Base-by-base conservation (phyloP, 176 grass and related monocot genomes). In the Carex scoparia region DNA sequence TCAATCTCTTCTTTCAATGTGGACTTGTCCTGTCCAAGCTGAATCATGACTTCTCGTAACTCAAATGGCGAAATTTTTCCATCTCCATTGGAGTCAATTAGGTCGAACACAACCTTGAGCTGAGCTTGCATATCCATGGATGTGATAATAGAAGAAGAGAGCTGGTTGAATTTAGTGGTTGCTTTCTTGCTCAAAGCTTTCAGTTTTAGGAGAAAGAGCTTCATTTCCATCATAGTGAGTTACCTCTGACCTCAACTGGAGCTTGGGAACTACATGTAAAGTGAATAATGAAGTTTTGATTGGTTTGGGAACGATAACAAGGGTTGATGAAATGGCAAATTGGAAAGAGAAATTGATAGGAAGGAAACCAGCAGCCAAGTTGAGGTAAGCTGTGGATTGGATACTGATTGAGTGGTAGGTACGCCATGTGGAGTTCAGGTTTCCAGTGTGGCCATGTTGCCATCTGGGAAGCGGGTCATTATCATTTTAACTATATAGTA, bases 31-130 rank as follows among this genome's bases (percentile, higher is more conserved):
- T 85, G 84, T 44, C 84, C 84, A n/a, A 85, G 84, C 37, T 56
- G 51, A 69, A 78, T 40, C 84, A 85, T 85, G 55, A 85, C 23
- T 28, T 85, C 38, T 60, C 18, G 69, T 3, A 85, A 78, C 37
- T 85, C 84, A 7, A 30, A 12, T 44, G 84, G 59, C 2, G 84
- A 85, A 30, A 85, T 85, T 32, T 85, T 85, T 2, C 84, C 84
- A 64, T 85, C 84, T 59, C 84, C 84, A 51, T 85, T 54, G 56
- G 70, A 85, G 54, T 85, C 84, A 2, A 85, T 85, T 31, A 85
- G 57, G 19, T 85, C 70, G 33, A 85, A 85, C 33, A 85, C 84
- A 59, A 61, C 59, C 84, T 78, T 74, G 70, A 85, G 84, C 57
- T 85, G 84, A 78, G 68, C 60, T 78, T 74, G 84, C 68, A 85